Conservation (phyloP, 228 moss, liverwort and hornwort species). For the Sphagnum magellanicum region DNA sequence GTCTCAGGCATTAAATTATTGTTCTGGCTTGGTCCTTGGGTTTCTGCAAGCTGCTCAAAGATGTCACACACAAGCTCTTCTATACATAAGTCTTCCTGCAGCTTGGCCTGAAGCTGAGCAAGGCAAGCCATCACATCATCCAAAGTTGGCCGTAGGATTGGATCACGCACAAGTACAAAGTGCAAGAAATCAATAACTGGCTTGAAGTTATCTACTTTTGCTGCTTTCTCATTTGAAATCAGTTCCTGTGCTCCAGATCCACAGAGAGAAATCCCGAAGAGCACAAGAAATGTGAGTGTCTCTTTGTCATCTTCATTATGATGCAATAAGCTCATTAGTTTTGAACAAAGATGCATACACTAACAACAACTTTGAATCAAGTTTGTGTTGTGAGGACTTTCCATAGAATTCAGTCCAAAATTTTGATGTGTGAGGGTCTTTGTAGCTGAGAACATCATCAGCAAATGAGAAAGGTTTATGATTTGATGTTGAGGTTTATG, state of each 20-base stretch:
- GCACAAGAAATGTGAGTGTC: not conserved
- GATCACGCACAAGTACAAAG: conserved; percentile 75
- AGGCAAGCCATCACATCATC: conserved; percentile 40
- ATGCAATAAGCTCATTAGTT: not conserved
- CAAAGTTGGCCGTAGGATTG: conserved; percentile 53
- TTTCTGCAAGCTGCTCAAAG: conserved; percentile 7
- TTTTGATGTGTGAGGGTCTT: too few relatives aligned
- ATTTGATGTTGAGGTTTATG: too few relatives aligned
- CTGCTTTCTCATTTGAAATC: conserved; percentile 66
- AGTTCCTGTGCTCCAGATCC: conserved; percentile 39
- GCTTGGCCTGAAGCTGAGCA: conserved; percentile 5
- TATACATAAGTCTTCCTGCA: not conserved
- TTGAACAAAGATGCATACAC: not conserved
- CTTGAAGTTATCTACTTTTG: conserved; percentile 54
- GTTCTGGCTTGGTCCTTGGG: not conserved
- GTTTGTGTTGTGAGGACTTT: too few relatives aligned
- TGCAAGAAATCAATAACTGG: conserved; percentile 58
- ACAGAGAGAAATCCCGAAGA: not conserved
- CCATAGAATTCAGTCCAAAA: too few relatives aligned
- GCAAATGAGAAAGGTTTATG: too few relatives aligned
- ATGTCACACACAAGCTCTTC: not conserved
- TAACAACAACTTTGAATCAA: too few relatives aligned
- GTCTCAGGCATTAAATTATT: too few relatives aligned
- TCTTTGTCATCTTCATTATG: not conserved
- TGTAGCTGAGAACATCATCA: too few relatives aligned